phyloP scores from a whole-genome alignment of 1,139 yeast species.

The Keqinozyma sinolaborantium region DNA sequence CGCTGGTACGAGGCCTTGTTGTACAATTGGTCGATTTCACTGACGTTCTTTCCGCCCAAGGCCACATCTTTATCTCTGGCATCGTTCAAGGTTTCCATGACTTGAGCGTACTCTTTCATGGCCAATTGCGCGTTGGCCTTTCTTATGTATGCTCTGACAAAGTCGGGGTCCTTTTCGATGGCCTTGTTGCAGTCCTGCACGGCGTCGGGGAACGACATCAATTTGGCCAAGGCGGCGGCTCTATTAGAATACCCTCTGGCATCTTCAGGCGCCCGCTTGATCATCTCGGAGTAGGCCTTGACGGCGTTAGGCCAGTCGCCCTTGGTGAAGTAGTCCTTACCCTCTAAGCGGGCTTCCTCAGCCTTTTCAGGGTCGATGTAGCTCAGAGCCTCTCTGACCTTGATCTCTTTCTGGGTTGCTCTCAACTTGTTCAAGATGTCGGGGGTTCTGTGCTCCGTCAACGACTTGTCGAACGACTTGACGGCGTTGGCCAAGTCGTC shows the following conservation, averaged over 20 bases:
- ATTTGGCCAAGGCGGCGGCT: conserved; percentile 93
- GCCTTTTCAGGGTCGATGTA: conserved; percentile 91
- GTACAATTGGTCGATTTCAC: conserved; percentile 81
- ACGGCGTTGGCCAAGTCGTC: conserved; percentile 73
- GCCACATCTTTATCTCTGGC: conserved; percentile 78
- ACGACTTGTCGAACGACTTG: conserved; percentile 79
- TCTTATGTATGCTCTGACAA: conserved; percentile 93
- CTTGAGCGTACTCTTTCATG: conserved; percentile 80
- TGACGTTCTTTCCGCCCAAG: conserved; percentile 53
- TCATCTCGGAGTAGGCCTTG: conserved; percentile 90
- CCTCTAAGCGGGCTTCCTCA: conserved; percentile 90
- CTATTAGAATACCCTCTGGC: conserved; percentile 97
- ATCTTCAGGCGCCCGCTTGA: conserved; percentile 93
- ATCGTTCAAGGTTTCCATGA: conserved; percentile 73
- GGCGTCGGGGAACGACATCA: conserved; percentile 97
- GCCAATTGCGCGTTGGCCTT: conserved; percentile 94
- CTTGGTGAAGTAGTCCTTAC: conserved; percentile 83
- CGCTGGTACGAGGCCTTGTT: conserved; percentile 76
- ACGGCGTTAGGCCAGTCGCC: conserved; percentile 98
- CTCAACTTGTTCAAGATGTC: conserved; percentile 88
- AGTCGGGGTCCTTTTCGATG: conserved; percentile 79
- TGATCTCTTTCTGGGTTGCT: conserved; percentile 80
- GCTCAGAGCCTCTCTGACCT: conserved; percentile 69
- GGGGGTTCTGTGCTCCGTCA: conserved; percentile 97
- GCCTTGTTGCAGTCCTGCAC: conserved; percentile 90